A percentile compares a stretch with the other conserved stretches of the same genome.
phyloP scores from a whole-genome alignment of 768 basidiomycete species.

The Podaxis sp. region DNA sequence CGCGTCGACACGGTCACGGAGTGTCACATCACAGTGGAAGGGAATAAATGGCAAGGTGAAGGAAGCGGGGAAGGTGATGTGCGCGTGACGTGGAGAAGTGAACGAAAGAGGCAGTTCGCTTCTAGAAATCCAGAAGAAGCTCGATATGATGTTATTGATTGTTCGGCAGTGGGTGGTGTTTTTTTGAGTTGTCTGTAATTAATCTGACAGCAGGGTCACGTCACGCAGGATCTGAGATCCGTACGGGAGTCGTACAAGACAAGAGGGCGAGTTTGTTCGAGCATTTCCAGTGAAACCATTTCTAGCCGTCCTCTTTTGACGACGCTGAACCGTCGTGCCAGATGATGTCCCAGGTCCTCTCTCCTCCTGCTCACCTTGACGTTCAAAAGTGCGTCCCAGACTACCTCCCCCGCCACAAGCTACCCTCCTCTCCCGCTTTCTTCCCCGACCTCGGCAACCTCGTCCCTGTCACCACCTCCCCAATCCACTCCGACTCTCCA shows the following conservation, averaged over 20 bases:
- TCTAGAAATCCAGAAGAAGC: slow-evolving; percentile 33
- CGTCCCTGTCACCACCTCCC: slow-evolving; percentile 24
- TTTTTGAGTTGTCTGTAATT: slow-evolving; percentile 22
- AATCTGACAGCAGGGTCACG: slow-evolving; percentile 28
- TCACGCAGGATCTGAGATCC: slow-evolving; percentile 33
- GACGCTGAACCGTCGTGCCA: background rate
- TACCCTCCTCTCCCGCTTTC: slow-evolving; percentile 19
- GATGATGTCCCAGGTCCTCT: slow-evolving; percentile 29
- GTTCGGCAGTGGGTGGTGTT: slow-evolving; percentile 26
- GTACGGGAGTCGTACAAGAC: slow-evolving; percentile 20
- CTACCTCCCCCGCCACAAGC: slow-evolving; percentile 17
- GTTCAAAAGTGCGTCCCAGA: slow-evolving; percentile 21
- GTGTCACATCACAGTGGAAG: slow-evolving; percentile 15
- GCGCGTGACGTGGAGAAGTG: slow-evolving; percentile 14
- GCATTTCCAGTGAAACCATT: slow-evolving; percentile 8
- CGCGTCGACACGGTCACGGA: slow-evolving; percentile 16
- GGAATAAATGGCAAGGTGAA: slow-evolving; percentile 16
- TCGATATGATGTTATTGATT: slow-evolving; percentile 30
- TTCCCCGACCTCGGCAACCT: slow-evolving; percentile 26
- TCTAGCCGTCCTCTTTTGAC: background rate
- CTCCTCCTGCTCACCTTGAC: slow-evolving; percentile 20
- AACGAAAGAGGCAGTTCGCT: slow-evolving; percentile 18
- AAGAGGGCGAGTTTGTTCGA: slow-evolving; percentile 14
- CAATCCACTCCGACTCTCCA: slow-evolving; percentile 27
- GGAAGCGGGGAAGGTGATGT: slow-evolving; percentile 14